phyloP scores from a whole-genome alignment of 148 eudicot species.

The Nepenthes mirabilis region DNA sequence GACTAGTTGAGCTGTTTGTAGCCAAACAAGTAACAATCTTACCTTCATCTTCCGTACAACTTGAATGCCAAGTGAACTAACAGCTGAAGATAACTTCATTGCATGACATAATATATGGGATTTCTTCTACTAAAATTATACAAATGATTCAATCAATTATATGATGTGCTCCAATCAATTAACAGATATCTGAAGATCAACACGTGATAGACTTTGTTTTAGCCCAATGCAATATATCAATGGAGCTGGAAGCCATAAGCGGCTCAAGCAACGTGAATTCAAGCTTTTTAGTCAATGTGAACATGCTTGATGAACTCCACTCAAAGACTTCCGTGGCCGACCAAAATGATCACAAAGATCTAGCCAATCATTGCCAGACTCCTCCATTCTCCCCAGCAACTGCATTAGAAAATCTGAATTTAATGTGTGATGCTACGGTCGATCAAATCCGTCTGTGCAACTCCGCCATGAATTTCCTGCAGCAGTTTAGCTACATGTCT shows the following conservation, averaged over 20 bases:
- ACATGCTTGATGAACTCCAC: conserved; percentile 13
- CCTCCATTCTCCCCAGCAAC: conserved; percentile 20
- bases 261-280: conserved; percentile 17
- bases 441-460: conserved; percentile 20
- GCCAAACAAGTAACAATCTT: conserved; percentile 47
- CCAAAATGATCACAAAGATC: conserved; percentile 11
- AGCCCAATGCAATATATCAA: conserved; percentile 37
- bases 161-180: neutral
- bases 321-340: conserved; percentile 3
- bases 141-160: no score
- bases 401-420: conserved; percentile 12
- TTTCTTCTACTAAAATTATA: no score
- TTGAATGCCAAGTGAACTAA: no score
- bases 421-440: conserved; percentile 20
- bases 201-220: conserved; percentile 47
- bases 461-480: conserved; percentile 33
- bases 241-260: conserved; percentile 37
- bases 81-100: no score
- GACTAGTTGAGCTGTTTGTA: conserved; percentile 68
- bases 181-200: conserved; percentile 68
- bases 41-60: neutral
- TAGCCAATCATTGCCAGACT: conserved; percentile 10
- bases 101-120: no score
- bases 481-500: conserved; percentile 23
- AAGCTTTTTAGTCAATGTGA: conserved; percentile 15